Evolutionary conservation across 768 basidiomycete species (phyloP).

Genomic region (Royoungia palumana): DNA sequence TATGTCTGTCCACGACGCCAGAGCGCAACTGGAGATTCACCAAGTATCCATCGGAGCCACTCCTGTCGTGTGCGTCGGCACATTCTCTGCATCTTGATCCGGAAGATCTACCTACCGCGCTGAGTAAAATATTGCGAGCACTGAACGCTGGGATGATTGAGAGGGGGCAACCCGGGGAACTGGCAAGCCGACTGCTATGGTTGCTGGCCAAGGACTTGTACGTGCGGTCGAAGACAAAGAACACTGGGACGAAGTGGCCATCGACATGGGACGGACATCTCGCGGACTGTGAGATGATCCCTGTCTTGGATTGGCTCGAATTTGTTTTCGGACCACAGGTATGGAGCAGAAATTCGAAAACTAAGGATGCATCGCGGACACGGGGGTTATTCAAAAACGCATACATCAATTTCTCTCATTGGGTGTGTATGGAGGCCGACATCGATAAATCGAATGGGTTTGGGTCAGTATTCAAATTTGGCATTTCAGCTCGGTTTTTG

Average conservation of each 20-base stretch:
- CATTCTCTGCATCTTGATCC: background rate
- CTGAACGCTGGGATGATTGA: conserved; percentile 1
- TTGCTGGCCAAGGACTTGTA: background rate
- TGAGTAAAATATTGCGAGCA: background rate
- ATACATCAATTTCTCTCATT: background rate
- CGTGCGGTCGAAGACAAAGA: background rate
- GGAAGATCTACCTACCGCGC: too few species aligned
- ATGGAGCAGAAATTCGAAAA: background rate
- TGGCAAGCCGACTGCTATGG: background rate
- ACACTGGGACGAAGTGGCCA: background rate
- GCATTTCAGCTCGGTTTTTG: too few species aligned
- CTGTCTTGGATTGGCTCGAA: background rate
- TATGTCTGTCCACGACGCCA: background rate
- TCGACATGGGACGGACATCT: background rate
- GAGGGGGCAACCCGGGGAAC: background rate
- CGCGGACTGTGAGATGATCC: conserved; percentile 4
- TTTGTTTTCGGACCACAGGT: background rate
- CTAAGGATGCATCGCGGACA: background rate
- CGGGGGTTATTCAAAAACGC: background rate
- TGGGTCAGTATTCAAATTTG: too few species aligned
- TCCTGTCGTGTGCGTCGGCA: conserved; percentile 4
- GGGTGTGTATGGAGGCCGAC: background rate
- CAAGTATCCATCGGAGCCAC: conserved; percentile 8
- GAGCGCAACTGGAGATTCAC: conserved; percentile 5
- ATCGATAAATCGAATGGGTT: background rate